Evolutionary conservation across 352 stramenopile genomes (phyloP).

Genomic region (Phytophthora parvispora): DNA sequence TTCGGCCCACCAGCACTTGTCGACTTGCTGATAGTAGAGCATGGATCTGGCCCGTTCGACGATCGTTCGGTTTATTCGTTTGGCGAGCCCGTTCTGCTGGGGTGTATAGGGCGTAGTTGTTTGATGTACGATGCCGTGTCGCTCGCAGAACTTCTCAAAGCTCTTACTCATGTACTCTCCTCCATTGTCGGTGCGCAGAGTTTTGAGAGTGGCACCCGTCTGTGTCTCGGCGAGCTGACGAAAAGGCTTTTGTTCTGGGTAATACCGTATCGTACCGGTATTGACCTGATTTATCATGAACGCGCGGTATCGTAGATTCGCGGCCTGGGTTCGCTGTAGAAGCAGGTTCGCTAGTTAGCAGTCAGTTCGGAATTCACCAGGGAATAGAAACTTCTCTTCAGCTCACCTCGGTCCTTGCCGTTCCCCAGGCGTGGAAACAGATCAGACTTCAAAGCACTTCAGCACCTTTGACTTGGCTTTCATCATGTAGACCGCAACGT

Average conservation of each 20-base stretch:
- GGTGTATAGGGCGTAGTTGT: constrained; percentile 7
- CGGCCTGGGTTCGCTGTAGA: too few relatives aligned
- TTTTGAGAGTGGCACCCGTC: constrained; percentile 3
- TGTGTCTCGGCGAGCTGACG: constrained; percentile 9
- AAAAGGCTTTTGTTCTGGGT: background rate
- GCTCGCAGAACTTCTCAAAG: constrained; percentile 14
- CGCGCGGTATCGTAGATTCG: too few relatives aligned
- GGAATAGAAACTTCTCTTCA: too few relatives aligned
- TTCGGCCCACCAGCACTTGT: constrained; percentile 12
- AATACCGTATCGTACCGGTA: too few relatives aligned
- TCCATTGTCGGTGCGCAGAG: constrained; percentile 27
- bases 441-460: constrained; percentile 2
- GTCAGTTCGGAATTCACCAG: too few relatives aligned
- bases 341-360: too few relatives aligned
- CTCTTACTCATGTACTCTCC: constrained; percentile 18
- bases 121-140: constrained; percentile 20
- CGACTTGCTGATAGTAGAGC: constrained; percentile 11
- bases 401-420: too few relatives aligned
- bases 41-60: constrained; percentile 7
- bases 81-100: constrained; percentile 20
- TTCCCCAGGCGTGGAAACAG: too few relatives aligned
- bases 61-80: constrained; percentile 21
- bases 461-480: constrained; percentile 8
- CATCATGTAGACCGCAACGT: constrained; percentile 8
- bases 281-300: too few relatives aligned